Base-by-base conservation (phyloP, 1,284 basidiomycete species). In the Kwoniella shivajii region DNA sequence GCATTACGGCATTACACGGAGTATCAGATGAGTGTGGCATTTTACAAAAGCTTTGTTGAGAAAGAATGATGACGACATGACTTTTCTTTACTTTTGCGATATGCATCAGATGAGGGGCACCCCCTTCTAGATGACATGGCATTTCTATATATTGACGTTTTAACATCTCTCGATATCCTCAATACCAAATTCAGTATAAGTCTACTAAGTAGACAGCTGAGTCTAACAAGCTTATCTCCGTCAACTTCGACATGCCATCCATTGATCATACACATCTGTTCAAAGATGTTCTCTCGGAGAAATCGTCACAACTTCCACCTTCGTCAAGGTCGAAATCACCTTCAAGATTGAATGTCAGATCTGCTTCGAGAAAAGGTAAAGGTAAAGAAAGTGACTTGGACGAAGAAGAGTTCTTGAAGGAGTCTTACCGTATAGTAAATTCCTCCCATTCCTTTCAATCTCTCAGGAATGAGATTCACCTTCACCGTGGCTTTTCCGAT, bases 371-470 rank as follows among this genome's bases (percentile, higher is more conserved):
- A 20, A 59, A 53, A 36, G 45, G 52, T 11, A 67, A 61, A 29
- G 69, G 59, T 14, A 67, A 65, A 6, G 54, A 54, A 27, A 41
- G 60, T 26, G 54, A 62, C n/a, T 70, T 67, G 36, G 61, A 64
- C 1, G 64, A 63, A 4, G 66, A 63, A 30, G 69, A 68, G n/a
- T 78, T 78, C 49, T 59, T 78, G 38, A 71, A 69, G 29, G 75
- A 78, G 56, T 74, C 74, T 16, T 77, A 78, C 56, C 67, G 69
- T 47, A 77, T 78, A 57, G 77, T 77, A 33, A 50, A 74, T 68
- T 20, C 50, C 18, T 51, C 41, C 6, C n/a, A 6, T 26, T 45
- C 33, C 2, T 18, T 18, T 33, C 22, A 31, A 46, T 42, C 11
- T 36, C 47, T 26, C 46, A 38, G 4, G 20, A 4, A 37, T 11